These are phyloP conservation scores for Cladophialophora yegresii DNA, from an alignment of 2,329 filamentous ascomycete genomes.

Conservation along the genomic window DNA sequence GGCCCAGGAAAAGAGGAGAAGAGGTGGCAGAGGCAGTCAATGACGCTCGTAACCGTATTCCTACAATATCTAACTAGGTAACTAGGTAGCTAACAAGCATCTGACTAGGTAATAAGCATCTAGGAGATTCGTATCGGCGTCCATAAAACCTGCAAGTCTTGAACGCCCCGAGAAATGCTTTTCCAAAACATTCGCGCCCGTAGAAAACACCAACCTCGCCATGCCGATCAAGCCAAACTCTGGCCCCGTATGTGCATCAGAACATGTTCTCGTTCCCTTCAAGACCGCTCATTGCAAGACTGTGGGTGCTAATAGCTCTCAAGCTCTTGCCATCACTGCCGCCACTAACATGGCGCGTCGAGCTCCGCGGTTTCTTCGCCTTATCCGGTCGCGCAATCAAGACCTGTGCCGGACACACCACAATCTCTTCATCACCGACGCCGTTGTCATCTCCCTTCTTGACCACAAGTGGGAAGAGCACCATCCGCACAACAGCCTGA, in stretches of 20 bases:
- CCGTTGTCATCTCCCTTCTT: constrained; percentile 91
- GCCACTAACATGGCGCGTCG: constrained; percentile 43
- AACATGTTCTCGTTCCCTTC: constrained; percentile 37
- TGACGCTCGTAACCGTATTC: neutral
- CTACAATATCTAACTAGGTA: constrained; percentile 5
- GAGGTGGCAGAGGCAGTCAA: neutral
- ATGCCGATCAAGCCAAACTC: constrained; percentile 13
- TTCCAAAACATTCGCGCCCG: neutral
- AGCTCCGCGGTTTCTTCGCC: constrained; percentile 45
- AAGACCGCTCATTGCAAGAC: constrained; percentile 48
- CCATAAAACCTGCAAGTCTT: constrained; percentile 1
- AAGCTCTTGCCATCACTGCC: constrained; percentile 50
- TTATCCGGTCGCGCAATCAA: constrained; percentile 64
- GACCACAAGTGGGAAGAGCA: constrained; percentile 93
- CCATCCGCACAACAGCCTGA: constrained; percentile 78
- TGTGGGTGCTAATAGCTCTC: constrained; percentile 46
- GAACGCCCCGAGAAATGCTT: neutral
- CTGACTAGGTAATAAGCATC: no score
- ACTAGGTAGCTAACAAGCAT: constrained; percentile 3
- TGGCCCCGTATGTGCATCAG: constrained; percentile 7
- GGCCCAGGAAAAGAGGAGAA: neutral
- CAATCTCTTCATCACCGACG: constrained; percentile 87
- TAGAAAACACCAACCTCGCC: constrained; percentile 4
- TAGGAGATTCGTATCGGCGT: constrained; percentile 16
- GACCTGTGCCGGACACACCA: constrained; percentile 93